Evolutionary conservation across 257 asterid genomes (phyloP).

Genomic region (Jacaranda copaia): DNA sequence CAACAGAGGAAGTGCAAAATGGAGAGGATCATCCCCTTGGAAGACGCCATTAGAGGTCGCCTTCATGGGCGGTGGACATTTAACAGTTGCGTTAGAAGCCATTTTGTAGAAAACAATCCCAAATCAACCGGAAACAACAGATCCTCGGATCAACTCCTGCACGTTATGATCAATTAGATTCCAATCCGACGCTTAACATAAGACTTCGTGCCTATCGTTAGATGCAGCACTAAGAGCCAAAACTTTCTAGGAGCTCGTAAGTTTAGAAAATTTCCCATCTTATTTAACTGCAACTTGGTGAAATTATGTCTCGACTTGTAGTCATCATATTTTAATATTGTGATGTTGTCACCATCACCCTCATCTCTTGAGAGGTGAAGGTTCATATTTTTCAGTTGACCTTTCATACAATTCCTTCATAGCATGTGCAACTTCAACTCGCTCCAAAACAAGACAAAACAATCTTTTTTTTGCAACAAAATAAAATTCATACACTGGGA

Average conservation of each 20-base stretch:
- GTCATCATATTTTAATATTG: not conserved
- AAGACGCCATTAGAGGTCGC: slow-evolving; percentile 57
- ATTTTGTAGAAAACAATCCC: slow-evolving; percentile 2
- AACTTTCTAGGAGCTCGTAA: too few relatives aligned
- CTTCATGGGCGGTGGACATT: slow-evolving; percentile 55
- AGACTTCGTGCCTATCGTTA: too few relatives aligned
- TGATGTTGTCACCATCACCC: not conserved
- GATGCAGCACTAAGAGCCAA: too few relatives aligned
- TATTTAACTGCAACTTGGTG: not conserved
- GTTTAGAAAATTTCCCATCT: not conserved
- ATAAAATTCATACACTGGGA: too few relatives aligned
- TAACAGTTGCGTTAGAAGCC: slow-evolving; percentile 43
- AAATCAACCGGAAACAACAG: not conserved
- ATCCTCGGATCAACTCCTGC: slow-evolving; percentile 37
- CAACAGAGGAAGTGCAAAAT: slow-evolving; percentile 54
- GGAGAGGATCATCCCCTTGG: slow-evolving; percentile 56
- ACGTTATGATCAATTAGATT: not conserved
- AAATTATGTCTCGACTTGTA: not conserved
- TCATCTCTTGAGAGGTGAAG: not conserved
- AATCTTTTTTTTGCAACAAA: too few relatives aligned
- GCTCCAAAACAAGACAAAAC: not conserved
- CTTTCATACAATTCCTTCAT: slow-evolving; percentile 6
- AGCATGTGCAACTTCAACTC: not conserved
- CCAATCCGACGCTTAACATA: not conserved
- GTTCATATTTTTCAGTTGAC: not conserved